A percentile compares a stretch with the other conserved stretches of the same genome.
These are phyloP conservation scores for Neonectria neomacrospora DNA, from an alignment of 2,329 filamentous ascomycete species.

Conservation along the genomic window DNA sequence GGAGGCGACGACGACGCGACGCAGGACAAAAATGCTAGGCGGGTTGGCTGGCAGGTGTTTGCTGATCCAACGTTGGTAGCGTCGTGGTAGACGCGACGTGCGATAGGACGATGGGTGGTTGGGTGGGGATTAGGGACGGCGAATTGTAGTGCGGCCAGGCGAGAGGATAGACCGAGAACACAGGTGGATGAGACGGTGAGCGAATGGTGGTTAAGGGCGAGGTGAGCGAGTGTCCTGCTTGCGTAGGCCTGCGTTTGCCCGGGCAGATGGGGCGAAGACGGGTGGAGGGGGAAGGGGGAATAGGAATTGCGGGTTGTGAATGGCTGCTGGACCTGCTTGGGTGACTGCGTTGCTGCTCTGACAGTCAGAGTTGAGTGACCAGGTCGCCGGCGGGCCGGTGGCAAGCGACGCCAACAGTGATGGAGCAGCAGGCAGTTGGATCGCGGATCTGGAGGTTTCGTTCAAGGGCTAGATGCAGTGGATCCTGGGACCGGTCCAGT, in stretches of 20 bases:
- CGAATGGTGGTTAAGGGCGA: constrained; percentile 4
- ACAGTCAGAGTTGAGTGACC: constrained; percentile 14
- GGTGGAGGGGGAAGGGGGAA: not conserved
- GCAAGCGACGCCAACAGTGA: constrained; percentile 15
- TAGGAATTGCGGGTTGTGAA: constrained; percentile 8
- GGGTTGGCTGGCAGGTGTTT: constrained; percentile 13
- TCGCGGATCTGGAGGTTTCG: constrained; percentile 23
- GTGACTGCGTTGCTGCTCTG: constrained; percentile 13
- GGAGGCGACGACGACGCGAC: constrained; percentile 24
- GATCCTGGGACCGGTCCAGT: constrained; percentile 39
- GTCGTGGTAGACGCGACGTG: constrained; percentile 16
- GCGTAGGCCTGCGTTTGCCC: constrained; percentile 13
- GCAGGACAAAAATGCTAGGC: constrained; percentile 1
- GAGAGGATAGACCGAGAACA: constrained; percentile 18
- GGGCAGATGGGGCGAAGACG: constrained; percentile 4
- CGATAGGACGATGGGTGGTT: constrained; percentile 18
- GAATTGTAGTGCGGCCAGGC: constrained; percentile 20
- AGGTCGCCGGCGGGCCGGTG: constrained; percentile 3
- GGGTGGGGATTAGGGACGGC: constrained; percentile 20
- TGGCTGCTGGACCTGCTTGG: constrained; percentile 15
- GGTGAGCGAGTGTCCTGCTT: constrained; percentile 8
- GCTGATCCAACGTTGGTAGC: constrained; percentile 23
- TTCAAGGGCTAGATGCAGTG: constrained; percentile 37
- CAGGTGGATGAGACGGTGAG: constrained; percentile 21
- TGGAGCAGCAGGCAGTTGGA: constrained; percentile 13